A percentile compares a stretch with the other conserved stretches of the same genome.
These are phyloP conservation scores for Microbotryum saponariae DNA, from an alignment of 1,284 basidiomycete species.

Conservation along the genomic window DNA sequence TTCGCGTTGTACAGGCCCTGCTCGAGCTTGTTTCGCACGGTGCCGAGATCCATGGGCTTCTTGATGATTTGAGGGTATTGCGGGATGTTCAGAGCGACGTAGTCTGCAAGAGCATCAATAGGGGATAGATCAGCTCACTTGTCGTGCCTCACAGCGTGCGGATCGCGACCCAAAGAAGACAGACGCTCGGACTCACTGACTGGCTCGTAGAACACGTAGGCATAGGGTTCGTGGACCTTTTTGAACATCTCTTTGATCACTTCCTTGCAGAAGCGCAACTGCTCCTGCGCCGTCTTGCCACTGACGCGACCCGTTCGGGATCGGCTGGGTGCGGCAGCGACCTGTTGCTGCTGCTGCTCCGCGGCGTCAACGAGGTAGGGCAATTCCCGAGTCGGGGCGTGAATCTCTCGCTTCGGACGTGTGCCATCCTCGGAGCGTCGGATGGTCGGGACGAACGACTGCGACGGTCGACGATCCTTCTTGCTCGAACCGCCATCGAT, in stretches of 20 bases:
- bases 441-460: slow-evolving; percentile 68
- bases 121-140: background rate
- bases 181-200: slow-evolving; percentile 57
- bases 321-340: too few species aligned
- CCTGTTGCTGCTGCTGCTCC: slow-evolving; percentile 34
- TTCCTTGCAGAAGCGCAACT: slow-evolving; percentile 74
- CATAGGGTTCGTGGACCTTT: slow-evolving; percentile 66
- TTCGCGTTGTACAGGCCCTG: slow-evolving; percentile 64
- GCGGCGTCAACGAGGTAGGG: slow-evolving; percentile 62
- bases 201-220: slow-evolving; percentile 83
- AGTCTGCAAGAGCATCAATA: slow-evolving; percentile 49
- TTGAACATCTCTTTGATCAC: slow-evolving; percentile 68
- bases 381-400: slow-evolving; percentile 85
- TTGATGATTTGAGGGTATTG: slow-evolving; percentile 81
- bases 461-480: slow-evolving; percentile 50
- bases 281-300: slow-evolving; percentile 61
- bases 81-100: slow-evolving; percentile 70
- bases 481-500: background rate
- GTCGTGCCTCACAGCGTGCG: background rate
- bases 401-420: slow-evolving; percentile 95
- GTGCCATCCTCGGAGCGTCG: slow-evolving; percentile 54
- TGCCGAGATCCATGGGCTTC: slow-evolving; percentile 88
- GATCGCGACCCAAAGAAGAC: slow-evolving; percentile 3
- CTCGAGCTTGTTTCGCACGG: slow-evolving; percentile 76
- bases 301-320: slow-evolving; percentile 7